Conservation (phyloP, 495 filamentous ascomycete species). For the Penicillium canariense region DNA sequence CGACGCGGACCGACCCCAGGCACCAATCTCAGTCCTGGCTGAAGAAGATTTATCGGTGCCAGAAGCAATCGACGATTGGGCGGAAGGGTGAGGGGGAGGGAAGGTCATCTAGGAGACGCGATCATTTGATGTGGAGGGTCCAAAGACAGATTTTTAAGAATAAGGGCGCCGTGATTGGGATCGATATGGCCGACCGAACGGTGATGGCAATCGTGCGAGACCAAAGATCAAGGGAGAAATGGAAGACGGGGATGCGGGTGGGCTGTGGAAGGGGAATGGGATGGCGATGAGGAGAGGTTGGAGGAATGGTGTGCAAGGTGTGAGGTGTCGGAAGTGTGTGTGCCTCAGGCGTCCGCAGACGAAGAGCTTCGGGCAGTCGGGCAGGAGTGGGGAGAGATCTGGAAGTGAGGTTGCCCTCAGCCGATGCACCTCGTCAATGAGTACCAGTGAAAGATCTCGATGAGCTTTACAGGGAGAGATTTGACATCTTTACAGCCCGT, state of each 20-base stretch:
- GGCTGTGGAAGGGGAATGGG: conserved; percentile 20
- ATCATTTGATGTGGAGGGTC: conserved; percentile 54
- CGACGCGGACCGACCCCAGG: conserved; percentile 58
- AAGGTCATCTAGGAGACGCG: conserved; percentile 64
- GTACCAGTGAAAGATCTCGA: background rate
- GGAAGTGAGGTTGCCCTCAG: background rate
- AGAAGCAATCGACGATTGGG: conserved; percentile 62
- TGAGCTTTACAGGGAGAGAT: background rate
- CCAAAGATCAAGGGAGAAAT: conserved; percentile 7
- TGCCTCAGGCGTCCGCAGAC: conserved; percentile 26
- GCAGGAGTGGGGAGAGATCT: background rate
- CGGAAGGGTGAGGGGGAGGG: conserved; percentile 59
- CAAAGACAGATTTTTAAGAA: conserved; percentile 45
- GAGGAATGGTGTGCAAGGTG: conserved; percentile 30
- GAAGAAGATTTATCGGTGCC: conserved; percentile 55
- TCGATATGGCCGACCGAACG: conserved; percentile 14
- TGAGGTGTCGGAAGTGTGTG: conserved; percentile 27
- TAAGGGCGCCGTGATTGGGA: conserved; percentile 27
- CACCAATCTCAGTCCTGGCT: conserved; percentile 57
- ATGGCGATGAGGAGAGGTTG: conserved; percentile 27
- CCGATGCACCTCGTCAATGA: background rate
- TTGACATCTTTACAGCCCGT: background rate
- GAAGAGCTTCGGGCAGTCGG: conserved; percentile 21
- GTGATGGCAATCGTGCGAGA: conserved; percentile 9
- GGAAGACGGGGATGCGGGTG: conserved; percentile 17